Base-by-base conservation (phyloP, 2,329 filamentous ascomycete species). In the Macroventuria anomochaeta region DNA sequence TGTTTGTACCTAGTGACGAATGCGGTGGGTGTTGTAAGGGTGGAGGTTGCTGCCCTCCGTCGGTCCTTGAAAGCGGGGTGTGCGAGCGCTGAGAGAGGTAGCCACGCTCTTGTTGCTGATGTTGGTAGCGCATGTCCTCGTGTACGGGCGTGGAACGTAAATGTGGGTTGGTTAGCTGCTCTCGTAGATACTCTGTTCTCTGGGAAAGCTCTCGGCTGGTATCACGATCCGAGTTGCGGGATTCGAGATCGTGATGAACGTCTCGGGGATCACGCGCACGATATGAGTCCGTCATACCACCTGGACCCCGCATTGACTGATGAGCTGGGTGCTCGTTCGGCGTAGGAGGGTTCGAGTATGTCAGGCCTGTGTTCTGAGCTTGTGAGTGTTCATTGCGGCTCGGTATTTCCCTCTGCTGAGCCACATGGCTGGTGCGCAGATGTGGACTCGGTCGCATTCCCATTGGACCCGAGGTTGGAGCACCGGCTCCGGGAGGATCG, bases 371-470 rank as follows among this genome's bases (percentile, higher is more conserved):
- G 38, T 72, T 74, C 20, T 70, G 69, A 25, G 57, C 53, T 40
- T 72, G 70, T 7, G 69, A 53, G 31, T 71, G 71, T 31, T 75
- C 71, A 21, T 72, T 73, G 15, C 70, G 62, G 38, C 59, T 56
- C 21, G 69, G 54, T 12, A 62, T 33, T 3, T 73, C 69, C 50
- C 70, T 64, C 28, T 64, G 64, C 44, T 67, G 66, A n/a, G 55
- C 61, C 18, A 65, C 29, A 47, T 71, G 70, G 32, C 55, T 68
- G 13, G 67, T 67, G 29, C 66, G 68, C n/a, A 69, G 56, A 52
- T 70, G 72, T 8, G 71, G 70, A 32, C 71, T 74, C 12, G 71
- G 71, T 21, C 71, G 70, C 71, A 74, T 74, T 12, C 70, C 72
- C 53, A 68, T 64, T 23, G 71, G 64, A 11, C 64, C 72, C 20